Base-by-base conservation (phyloP, 164 flowering plant species). In the Malania oleifera region DNA sequence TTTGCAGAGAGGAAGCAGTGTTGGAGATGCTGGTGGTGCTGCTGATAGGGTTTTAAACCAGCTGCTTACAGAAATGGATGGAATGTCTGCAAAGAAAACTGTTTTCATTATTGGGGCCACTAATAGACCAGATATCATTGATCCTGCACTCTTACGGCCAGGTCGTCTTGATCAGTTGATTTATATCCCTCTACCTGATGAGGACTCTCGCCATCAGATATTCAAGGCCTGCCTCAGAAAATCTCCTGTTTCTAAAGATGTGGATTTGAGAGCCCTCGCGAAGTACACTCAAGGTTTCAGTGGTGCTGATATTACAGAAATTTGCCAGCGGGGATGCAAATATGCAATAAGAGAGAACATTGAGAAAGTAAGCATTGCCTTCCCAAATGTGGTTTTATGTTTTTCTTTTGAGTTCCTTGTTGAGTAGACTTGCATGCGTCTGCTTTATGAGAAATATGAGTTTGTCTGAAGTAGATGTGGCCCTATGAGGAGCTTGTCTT, bases 11-110 rank as follows among this genome's bases (percentile, higher is more conserved):
- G 96, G 96, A 60, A 79, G 91, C 70, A 84, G 91, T 65, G 78
- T 69, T 1, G 96, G 96, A 54, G 93, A 89, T 78, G 93, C 87
- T 26, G 93, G 96, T 24, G 96, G 96, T 69, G 96, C 93, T 53
- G 96, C 89, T 39, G 93, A 89, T 58, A 77, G 96, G 55, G 96
- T 89, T 65, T 58, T 89, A 71, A 89, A 89, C 62, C 93, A 89
- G 64, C 93, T 89, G 17, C 69, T 89, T 38, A 89, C 96, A 0
- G 96, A 89, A 67, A 89, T 89, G 93, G 96, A 89, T 62, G 96
- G 93, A 22, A 89, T 89, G 93, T 75, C 80, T 40, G 93, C 96
- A 1, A 89, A 89, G 83, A 89, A 86, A 65, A 89, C 93, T 11
- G 96, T 89, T 17, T 89, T 89, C 63, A 89, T 86, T 1, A 89